A percentile compares a stretch with the other conserved stretches of the same genome.
phyloP scores from a whole-genome alignment of 2,329 filamentous ascomycete genomes.

The Waltergamsia citrina region DNA sequence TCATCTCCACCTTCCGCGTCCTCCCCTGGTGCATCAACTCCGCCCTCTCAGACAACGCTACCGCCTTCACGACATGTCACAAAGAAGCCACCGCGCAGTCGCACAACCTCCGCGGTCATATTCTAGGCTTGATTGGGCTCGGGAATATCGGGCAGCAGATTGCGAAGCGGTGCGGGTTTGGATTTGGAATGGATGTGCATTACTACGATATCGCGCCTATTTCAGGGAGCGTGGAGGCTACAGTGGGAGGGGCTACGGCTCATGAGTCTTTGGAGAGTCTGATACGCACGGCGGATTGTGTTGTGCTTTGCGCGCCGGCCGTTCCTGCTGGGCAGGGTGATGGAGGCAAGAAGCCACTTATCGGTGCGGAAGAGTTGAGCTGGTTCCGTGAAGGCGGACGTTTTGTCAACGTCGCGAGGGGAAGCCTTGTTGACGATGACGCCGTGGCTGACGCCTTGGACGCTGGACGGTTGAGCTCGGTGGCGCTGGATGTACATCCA shows the following conservation, averaged over 20 bases:
- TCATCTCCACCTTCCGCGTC: conserved; percentile 60
- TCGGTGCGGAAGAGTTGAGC: conserved; percentile 35
- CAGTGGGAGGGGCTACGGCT: conserved; percentile 33
- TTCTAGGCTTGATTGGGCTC: conserved; percentile 59
- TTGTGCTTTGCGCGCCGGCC: conserved; percentile 51
- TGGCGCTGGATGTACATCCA: conserved; percentile 56
- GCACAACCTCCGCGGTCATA: conserved; percentile 52
- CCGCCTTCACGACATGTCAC: conserved; percentile 48
- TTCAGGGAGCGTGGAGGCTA: conserved; percentile 26
- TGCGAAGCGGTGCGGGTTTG: conserved; percentile 38
- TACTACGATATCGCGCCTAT: conserved; percentile 52
- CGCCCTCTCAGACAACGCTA: conserved; percentile 28
- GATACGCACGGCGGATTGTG: conserved; percentile 44
- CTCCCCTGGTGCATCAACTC: conserved; percentile 55
- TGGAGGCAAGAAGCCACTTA: conserved; percentile 17
- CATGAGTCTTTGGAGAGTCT: conserved; percentile 42
- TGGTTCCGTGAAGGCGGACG: conserved; percentile 43
- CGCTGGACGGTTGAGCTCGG: conserved; percentile 34
- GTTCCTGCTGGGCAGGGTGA: conserved; percentile 23
- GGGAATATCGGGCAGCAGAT: conserved; percentile 57
- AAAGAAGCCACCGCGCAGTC: conserved; percentile 47
- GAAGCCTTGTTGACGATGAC: conserved; percentile 54
- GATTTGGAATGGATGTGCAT: conserved; percentile 58
- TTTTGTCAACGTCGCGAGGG: conserved; percentile 58
- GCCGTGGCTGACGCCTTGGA: conserved; percentile 52